Percentiles rank a stretch among this genome's conserved stretches.
Conservation (phyloP, 306 rosid genomes). For the Sicyos baderoa region DNA sequence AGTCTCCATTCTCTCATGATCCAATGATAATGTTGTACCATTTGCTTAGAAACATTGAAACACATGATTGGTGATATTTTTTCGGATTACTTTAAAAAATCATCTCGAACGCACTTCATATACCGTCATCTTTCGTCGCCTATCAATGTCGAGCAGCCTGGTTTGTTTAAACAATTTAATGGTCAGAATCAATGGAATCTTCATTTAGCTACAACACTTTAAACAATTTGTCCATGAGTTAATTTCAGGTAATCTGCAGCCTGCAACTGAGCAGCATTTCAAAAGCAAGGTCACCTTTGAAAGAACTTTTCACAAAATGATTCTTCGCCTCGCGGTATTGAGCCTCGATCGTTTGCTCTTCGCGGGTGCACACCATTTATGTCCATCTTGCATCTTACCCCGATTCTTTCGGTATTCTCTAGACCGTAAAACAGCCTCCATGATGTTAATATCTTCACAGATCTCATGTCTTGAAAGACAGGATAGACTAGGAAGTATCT, state of each 20-base stretch:
- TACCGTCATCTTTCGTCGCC: neutral
- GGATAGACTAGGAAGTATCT: conserved; percentile 53
- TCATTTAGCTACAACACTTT: neutral
- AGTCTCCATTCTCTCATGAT: neutral
- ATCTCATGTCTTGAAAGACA: conserved; percentile 53
- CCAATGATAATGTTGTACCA: neutral
- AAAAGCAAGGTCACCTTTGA: neutral
- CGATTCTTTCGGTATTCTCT: conserved; percentile 44
- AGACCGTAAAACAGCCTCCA: conserved; percentile 48
- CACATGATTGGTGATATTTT: neutral
- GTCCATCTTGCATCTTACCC: conserved; percentile 28
- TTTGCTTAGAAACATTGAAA: neutral
- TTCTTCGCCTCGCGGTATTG: conserved; percentile 24
- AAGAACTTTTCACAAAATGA: conserved; percentile 14
- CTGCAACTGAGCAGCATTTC: neutral
- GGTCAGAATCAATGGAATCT: conserved; percentile 7
- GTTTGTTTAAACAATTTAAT: conserved; percentile 5
- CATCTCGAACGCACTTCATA: neutral
- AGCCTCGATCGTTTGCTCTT: conserved; percentile 39
- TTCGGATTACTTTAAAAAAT: neutral
- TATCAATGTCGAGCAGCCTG: neutral
- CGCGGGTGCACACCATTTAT: conserved; percentile 35
- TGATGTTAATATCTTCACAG: conserved; percentile 45
- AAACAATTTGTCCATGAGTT: neutral
- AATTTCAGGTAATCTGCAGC: neutral